phyloP scores from a whole-genome alignment of 768 basidiomycete species.

The Boletus rufocinnamomeus region DNA sequence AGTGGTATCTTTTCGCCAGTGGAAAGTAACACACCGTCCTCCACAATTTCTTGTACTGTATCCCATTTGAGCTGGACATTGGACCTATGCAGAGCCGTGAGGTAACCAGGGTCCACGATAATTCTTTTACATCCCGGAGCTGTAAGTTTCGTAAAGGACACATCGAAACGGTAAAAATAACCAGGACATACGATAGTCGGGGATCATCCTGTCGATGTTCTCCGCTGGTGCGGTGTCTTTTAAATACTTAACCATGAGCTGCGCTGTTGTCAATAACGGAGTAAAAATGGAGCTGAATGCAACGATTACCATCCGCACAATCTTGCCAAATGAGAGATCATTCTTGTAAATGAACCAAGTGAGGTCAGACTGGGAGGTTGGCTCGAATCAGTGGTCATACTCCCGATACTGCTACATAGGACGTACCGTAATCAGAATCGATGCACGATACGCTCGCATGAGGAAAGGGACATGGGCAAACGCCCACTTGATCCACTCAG shows the following conservation, averaged over 20 bases:
- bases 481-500: not conserved
- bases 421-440: constrained; percentile 41
- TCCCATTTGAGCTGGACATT: constrained; percentile 51
- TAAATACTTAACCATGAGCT: not conserved
- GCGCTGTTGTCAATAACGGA: not conserved
- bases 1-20: not conserved
- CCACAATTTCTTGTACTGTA: not conserved
- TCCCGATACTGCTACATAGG: not conserved
- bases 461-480: constrained; percentile 5
- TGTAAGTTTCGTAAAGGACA: constrained; percentile 17
- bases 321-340: not conserved
- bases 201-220: not conserved
- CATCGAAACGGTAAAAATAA: not conserved
- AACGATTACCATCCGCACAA: not conserved
- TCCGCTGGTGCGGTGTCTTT: not conserved
- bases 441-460: constrained; percentile 41
- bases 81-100: constrained; percentile 44
- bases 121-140: constrained; percentile 63
- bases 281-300: not conserved
- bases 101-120: constrained; percentile 50
- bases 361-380: constrained; percentile 1
- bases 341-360: constrained; percentile 5
- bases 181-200: constrained; percentile 4
- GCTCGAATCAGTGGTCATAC: not conserved
- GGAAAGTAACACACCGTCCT: not conserved